A percentile compares a stretch with the other conserved stretches of the same genome.
Conservation (phyloP, 768 basidiomycete species). For the Leccinum subtestaceum region DNA sequence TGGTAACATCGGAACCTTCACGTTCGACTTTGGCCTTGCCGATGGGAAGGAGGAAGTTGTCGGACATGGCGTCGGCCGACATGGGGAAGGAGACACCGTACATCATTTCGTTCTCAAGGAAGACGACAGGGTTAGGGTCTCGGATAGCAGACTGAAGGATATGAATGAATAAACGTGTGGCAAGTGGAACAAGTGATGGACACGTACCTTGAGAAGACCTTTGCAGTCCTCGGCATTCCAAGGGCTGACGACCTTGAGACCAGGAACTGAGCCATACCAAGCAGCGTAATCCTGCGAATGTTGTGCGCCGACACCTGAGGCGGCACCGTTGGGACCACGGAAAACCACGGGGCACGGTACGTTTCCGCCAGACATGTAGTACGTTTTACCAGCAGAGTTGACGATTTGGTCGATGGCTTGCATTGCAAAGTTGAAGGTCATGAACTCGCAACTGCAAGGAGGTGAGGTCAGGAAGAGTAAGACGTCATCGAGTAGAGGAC, state of each 20-base stretch:
- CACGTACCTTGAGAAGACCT: slow-evolving; percentile 86
- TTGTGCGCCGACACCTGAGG: slow-evolving; percentile 93
- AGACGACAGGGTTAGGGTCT: slow-evolving; percentile 96
- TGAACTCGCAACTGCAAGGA: slow-evolving; percentile 86
- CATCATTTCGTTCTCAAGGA: slow-evolving; percentile 99
- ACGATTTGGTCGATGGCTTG: slow-evolving; percentile 99
- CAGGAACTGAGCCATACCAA: slow-evolving; percentile 92
- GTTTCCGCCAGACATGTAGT: slow-evolving; percentile 99
- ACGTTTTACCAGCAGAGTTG: slow-evolving; percentile 99
- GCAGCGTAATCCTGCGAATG: slow-evolving; percentile 97
- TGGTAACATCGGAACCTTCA: slow-evolving; percentile 87
- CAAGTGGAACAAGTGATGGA: not conserved
- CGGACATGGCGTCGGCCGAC: slow-evolving; percentile 91
- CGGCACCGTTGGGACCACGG: slow-evolving; percentile 99
- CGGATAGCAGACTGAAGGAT: slow-evolving; percentile 81
- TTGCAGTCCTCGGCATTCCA: slow-evolving; percentile 99
- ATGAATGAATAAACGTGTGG: not conserved
- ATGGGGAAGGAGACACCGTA: slow-evolving; percentile 98
- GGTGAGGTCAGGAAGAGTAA: slow-evolving; percentile 8
- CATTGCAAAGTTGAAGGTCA: slow-evolving; percentile 99
- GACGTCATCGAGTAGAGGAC: slow-evolving; percentile 21
- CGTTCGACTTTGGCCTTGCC: slow-evolving; percentile 97
- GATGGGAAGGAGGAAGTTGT: slow-evolving; percentile 92
- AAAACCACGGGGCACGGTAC: slow-evolving; percentile 98
- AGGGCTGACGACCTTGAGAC: slow-evolving; percentile 95